Conservation (phyloP, 208 protist genomes). For the Acanthamoeba triangularis region DNA sequence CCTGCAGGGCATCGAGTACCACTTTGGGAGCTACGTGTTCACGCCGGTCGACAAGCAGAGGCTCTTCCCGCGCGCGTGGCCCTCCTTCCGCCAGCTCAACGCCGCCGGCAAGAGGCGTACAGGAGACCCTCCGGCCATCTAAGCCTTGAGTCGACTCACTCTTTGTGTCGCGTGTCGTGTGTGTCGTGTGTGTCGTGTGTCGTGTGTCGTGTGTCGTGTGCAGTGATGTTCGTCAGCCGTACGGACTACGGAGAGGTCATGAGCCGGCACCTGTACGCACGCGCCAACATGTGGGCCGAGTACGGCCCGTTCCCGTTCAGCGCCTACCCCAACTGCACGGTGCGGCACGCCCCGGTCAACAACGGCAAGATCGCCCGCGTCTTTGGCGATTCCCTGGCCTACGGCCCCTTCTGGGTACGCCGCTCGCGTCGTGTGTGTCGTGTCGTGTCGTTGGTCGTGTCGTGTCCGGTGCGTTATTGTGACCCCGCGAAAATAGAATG, state of each 20-base stretch:
- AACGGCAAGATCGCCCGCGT: constrained; percentile 45
- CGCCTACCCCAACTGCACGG: constrained; percentile 26
- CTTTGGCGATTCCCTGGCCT: constrained; percentile 25
- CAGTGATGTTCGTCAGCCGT: constrained; percentile 47
- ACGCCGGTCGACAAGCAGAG: constrained; percentile 17
- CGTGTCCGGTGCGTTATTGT: not conserved
- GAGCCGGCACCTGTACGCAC: not conserved
- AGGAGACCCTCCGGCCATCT: no score
- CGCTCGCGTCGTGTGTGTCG: no score
- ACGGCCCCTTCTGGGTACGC: constrained; percentile 36
- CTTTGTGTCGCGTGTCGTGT: not conserved
- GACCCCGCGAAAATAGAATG: not conserved
- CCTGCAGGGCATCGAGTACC: constrained; percentile 21
- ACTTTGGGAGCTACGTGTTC: constrained; percentile 26
- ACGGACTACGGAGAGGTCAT: constrained; percentile 22
- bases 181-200: no score
- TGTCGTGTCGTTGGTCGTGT: not conserved
- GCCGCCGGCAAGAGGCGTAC: constrained; percentile 24
- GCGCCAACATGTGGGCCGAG: not conserved
- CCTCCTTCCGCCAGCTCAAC: not conserved
- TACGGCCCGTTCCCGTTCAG: constrained; percentile 2
- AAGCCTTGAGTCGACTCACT: no score
- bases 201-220: not conserved
- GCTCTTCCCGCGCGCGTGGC: constrained; percentile 24
- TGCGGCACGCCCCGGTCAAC: not conserved